Evolutionary conservation across 2,329 filamentous ascomycete genomes (phyloP), one percentile per base, ranked within the genome.

Genomic region (Xylaria sp.): DNA sequence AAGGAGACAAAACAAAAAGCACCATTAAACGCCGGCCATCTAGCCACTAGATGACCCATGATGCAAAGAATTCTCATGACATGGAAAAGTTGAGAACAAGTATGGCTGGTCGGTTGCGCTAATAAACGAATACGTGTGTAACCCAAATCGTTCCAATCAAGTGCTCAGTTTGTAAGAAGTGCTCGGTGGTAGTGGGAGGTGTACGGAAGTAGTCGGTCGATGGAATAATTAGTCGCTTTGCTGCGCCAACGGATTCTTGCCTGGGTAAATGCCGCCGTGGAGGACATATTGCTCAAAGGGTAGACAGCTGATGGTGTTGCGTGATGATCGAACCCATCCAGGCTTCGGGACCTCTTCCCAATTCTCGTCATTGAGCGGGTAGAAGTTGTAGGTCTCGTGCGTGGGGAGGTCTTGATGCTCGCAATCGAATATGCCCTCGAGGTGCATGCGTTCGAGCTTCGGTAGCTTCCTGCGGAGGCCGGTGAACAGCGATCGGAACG

Each of bases 341-440:
- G 78, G 76, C 47, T 71, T 68, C 29, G 73, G 69, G 8, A 80
- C 71, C 1, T 75, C 75, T 58, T 78, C 75, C 82, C 82, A 84
- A 18, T 81, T 72, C 63, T 83, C 82, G 71, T 82, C 79, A 37
- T 81, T 81, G 58, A 81, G 75, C 1, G 81, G 78, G 58, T 79
- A 79, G 70, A 84, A 84, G 69, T 79, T 78, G 75, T 82, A 84
- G 16, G 77, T 74, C 72, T 84, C 82, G 69, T 80, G 76, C 12
- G 79, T 76, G 35, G 76, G 77, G 1, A 80, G 74, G 71, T 78
- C 78, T 44, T 77, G 76, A 59, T 80, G 78, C 27, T 81, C 81
- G 54, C 81, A 82, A 69, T 82, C 80, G 54, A 83, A 82, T 60
- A 84, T 82, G 3, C 84, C 84, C 67, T 84, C 82, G 58, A 85